These are phyloP conservation scores for Phytophthora brassicae DNA, from an alignment of 352 stramenopile species.

Conservation along the genomic window DNA sequence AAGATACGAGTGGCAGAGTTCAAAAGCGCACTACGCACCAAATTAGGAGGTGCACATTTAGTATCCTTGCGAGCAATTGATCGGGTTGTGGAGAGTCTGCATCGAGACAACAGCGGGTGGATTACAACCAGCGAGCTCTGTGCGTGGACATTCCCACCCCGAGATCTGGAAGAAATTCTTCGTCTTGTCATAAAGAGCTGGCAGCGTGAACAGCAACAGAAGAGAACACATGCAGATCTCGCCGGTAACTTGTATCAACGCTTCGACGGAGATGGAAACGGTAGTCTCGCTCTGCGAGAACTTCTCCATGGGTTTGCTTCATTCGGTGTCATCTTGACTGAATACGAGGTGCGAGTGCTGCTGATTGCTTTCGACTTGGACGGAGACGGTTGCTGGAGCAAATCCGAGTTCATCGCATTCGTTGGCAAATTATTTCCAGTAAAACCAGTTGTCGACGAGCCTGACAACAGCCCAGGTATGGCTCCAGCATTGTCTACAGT, in stretches of 20 bases:
- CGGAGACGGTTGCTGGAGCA: slow-evolving; percentile 53
- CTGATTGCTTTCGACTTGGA: slow-evolving; percentile 61
- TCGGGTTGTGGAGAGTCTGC: slow-evolving; percentile 40
- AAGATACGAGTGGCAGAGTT: slow-evolving; percentile 65
- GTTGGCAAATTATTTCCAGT: slow-evolving; percentile 42
- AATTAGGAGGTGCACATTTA: slow-evolving; percentile 10
- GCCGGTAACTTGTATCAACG: slow-evolving; percentile 38
- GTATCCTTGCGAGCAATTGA: slow-evolving; percentile 35
- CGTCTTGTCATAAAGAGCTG: slow-evolving; percentile 40
- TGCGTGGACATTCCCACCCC: slow-evolving; percentile 52
- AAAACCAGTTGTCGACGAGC: slow-evolving; percentile 1
- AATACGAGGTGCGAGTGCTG: slow-evolving; percentile 44
- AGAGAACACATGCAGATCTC: slow-evolving; percentile 20
- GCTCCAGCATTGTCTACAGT: background rate
- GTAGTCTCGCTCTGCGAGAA: slow-evolving; percentile 54
- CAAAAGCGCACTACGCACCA: slow-evolving; percentile 47
- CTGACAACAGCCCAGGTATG: background rate
- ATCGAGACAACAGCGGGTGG: slow-evolving; percentile 65
- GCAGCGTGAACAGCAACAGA: slow-evolving; percentile 20
- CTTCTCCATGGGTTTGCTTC: slow-evolving; percentile 46
- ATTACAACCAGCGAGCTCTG: slow-evolving; percentile 62
- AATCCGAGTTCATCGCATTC: slow-evolving; percentile 49
- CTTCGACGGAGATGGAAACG: slow-evolving; percentile 68
- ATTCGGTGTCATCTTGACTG: slow-evolving; percentile 43
- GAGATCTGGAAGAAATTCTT: slow-evolving; percentile 67